Evolutionary conservation across 1,284 basidiomycete genomes (phyloP).

Genomic region (Ustilago vetiveriae): DNA sequence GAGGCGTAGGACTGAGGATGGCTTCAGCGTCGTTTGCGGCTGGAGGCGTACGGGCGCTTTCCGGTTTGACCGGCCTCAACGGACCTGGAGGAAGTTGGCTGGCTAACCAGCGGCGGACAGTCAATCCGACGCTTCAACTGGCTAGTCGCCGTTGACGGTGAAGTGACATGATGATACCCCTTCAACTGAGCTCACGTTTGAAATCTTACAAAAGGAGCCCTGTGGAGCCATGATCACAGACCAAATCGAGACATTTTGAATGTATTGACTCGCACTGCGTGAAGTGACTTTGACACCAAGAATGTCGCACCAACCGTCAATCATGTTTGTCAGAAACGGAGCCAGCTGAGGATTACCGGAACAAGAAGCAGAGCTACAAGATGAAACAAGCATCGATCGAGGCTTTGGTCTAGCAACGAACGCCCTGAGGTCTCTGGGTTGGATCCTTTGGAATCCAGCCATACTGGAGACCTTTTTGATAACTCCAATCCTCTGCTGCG

Average conservation of each 20-base stretch:
- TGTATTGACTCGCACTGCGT: no score
- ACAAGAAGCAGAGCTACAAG: background rate
- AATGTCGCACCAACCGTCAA: no score
- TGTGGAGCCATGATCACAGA: no score
- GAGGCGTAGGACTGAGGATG: constrained; percentile 4
- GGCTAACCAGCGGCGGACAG: constrained; percentile 19
- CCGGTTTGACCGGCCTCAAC: constrained; percentile 24
- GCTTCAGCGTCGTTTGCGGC: constrained; percentile 28
- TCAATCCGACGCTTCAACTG: constrained; percentile 37
- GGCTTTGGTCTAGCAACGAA: constrained; percentile 26
- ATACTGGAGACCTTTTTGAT: constrained; percentile 62
- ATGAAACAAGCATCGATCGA: background rate
- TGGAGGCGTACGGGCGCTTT: constrained; percentile 31
- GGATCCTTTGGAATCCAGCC: constrained; percentile 61
- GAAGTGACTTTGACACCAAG: no score
- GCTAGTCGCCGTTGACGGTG: constrained; percentile 18
- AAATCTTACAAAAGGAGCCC: no score
- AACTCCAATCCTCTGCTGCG: constrained; percentile 65
- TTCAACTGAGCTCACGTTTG: no score
- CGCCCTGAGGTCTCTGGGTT: constrained; percentile 34
- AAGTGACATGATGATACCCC: constrained; percentile 1
- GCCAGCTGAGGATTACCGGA: no score
- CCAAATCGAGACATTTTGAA: no score
- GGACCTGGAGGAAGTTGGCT: constrained; percentile 41
- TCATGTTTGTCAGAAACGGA: no score